Base-by-base conservation (phyloP, 2,329 filamentous ascomycete species). In the Fusarium nisikadoi region DNA sequence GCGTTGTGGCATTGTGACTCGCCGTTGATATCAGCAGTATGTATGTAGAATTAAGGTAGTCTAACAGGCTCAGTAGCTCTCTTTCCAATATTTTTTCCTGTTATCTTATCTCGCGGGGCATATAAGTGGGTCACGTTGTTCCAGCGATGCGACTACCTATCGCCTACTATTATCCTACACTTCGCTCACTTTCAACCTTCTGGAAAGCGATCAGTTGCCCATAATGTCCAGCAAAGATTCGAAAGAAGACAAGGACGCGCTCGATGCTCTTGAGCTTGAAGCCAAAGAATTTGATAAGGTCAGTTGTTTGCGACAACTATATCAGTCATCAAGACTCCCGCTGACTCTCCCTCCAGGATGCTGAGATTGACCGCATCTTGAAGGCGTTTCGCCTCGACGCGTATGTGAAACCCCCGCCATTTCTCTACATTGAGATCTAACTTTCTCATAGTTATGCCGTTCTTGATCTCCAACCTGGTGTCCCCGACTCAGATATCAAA, bases 401-500 rank as follows among this genome's bases (percentile, higher is more conserved):
- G 86, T 88, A 80, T 76, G 85, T 79, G 13, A 29, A 16, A 11
- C 38, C 3, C 8, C 11, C 31, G 53, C 25, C 38, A 33, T 43
- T 55, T 10, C 19, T 23, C 3, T n/a, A 25, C 25, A 14, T 50
- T n/a, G 9, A 13, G 16, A n/a, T 50, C 65, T 73, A 55, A 73
- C n/a, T 12, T 19, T 25, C 13, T 17, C 23, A 56, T 69, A 93
- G 91, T 76, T 99, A 99, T 82, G 94, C 95, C 55, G 94, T 99
- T 53, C 91, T 99, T 49, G 96, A 97, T 81, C 92, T 99, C 49
- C 94, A 97, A 81, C 96, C 96, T 7, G 96, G 96, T 79, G 94
- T 98, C 25, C 91, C 96, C 62, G 95, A 98, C 77, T 95, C 94
- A 66, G 96, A 98, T 84, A 98, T 99, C 86, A 98, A 98, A 84